Conservation (phyloP, 495 filamentous ascomycete genomes). For the Xylaria cubensis region DNA sequence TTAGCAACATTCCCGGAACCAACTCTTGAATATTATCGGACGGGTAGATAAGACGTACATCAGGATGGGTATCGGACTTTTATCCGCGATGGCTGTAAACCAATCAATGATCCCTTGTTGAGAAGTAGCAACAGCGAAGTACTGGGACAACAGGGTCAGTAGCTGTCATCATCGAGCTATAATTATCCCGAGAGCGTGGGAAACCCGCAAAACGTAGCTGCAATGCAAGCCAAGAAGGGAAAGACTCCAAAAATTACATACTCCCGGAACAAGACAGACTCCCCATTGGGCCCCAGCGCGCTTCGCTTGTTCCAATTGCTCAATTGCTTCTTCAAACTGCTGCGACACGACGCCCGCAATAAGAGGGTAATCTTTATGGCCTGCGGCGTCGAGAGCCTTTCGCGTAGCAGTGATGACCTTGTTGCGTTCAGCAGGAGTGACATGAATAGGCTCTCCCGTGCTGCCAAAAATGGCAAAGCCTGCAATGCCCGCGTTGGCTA, state of each 20-base stretch:
- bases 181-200: background rate
- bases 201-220: background rate
- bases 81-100: slow-evolving; percentile 19
- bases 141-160: slow-evolving; percentile 3
- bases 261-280: slow-evolving; percentile 24
- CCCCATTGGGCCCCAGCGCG: slow-evolving; percentile 23
- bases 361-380: slow-evolving; percentile 16
- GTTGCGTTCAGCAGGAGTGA: slow-evolving; percentile 16
- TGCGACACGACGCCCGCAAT: slow-evolving; percentile 23
- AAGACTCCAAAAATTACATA: background rate
- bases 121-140: slow-evolving; percentile 24
- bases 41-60: slow-evolving; percentile 15
- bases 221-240: background rate
- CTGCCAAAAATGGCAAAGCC: slow-evolving; percentile 24
- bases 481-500: slow-evolving; percentile 32
- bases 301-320: slow-evolving; percentile 21
- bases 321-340: slow-evolving; percentile 20
- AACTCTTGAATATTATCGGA: background rate
- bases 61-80: slow-evolving; percentile 20
- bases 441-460: slow-evolving; percentile 18
- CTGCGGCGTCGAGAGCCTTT: slow-evolving; percentile 24
- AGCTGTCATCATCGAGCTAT: background rate
- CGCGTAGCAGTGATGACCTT: slow-evolving; percentile 14
- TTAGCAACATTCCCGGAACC: background rate
- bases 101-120: slow-evolving; percentile 22